These are phyloP conservation scores for Condylostoma magnum DNA, from an alignment of 169 alveolate genomes.

Conservation along the genomic window DNA sequence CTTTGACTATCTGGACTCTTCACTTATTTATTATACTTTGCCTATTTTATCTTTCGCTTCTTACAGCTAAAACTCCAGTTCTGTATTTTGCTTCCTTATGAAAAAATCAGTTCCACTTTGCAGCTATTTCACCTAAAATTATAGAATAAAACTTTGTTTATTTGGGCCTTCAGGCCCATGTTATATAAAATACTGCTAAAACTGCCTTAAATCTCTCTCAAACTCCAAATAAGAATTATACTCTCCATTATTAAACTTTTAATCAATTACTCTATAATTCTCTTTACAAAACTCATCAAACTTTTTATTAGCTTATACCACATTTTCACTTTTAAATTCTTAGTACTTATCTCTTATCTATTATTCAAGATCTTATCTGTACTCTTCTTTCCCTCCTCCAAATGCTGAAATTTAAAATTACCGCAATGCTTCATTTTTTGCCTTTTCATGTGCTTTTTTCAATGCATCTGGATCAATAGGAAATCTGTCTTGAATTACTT, in stretches of 20 bases:
- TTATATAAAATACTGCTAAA: slow-evolving; percentile 58
- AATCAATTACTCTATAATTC: slow-evolving; percentile 41
- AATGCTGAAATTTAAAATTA: slow-evolving; percentile 42
- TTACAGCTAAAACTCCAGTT: slow-evolving; percentile 42
- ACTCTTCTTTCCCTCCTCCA: slow-evolving; percentile 38
- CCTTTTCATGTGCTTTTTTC: slow-evolving; percentile 41
- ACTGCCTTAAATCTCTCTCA: slow-evolving; percentile 54
- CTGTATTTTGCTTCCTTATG: slow-evolving; percentile 42
- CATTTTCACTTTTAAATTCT: slow-evolving; percentile 35
- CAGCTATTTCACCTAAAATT: slow-evolving; percentile 49
- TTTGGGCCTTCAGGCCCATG: slow-evolving; percentile 66
- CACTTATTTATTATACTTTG: slow-evolving; percentile 49
- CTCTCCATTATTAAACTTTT: slow-evolving; percentile 53
- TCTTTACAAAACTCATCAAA: slow-evolving; percentile 26
- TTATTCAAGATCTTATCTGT: slow-evolving; percentile 34
- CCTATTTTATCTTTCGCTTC: slow-evolving; percentile 43
- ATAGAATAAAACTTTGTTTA: slow-evolving; percentile 38
- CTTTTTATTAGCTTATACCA: slow-evolving; percentile 27
- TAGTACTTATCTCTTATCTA: slow-evolving; percentile 36
- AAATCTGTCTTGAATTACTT: slow-evolving; percentile 19
- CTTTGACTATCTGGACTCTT: slow-evolving; percentile 42
- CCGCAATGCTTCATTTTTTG: slow-evolving; percentile 47
- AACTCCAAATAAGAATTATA: slow-evolving; percentile 52
- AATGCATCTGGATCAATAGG: slow-evolving; percentile 58
- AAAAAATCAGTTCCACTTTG: slow-evolving; percentile 62